phyloP scores from a whole-genome alignment of 129 eudicot genomes.

The Tagetes erecta region DNA sequence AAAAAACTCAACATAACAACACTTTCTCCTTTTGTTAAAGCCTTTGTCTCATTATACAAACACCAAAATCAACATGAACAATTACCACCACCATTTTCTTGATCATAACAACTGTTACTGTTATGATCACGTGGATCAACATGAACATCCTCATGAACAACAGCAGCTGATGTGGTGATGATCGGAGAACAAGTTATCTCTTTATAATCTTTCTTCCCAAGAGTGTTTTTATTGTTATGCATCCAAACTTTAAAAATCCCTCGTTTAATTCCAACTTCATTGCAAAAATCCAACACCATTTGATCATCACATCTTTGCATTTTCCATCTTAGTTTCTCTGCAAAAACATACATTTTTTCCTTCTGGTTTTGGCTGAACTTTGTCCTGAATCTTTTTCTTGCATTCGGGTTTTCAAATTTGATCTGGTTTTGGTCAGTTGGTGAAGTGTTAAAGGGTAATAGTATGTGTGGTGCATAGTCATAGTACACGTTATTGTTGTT shows the following conservation, averaged over 20 bases:
- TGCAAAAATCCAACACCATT: constrained; percentile 55
- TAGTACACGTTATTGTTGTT: constrained; percentile 25
- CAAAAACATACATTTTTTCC: constrained; percentile 61
- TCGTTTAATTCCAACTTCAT: constrained; percentile 61
- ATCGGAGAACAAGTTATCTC: constrained; percentile 7
- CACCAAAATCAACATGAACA: constrained; percentile 42
- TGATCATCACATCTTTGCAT: constrained; percentile 63
- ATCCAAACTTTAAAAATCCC: constrained; percentile 88
- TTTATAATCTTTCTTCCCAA: constrained; percentile 47
- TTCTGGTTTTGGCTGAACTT: constrained; percentile 82
- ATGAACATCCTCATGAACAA: neutral
- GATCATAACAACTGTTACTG: constrained; percentile 24
- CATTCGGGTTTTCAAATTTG: constrained; percentile 45
- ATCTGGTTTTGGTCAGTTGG: constrained; percentile 53
- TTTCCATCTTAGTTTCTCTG: constrained; percentile 76
- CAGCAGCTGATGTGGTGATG: constrained; percentile 16
- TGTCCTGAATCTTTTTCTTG: constrained; percentile 73
- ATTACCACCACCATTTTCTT: constrained; percentile 24
- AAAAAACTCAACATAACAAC: neutral
- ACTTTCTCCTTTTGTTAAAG: constrained; percentile 8
- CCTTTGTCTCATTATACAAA: constrained; percentile 1
- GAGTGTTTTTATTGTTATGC: constrained; percentile 81
- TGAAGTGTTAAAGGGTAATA: constrained; percentile 36
- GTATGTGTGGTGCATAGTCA: constrained; percentile 37
- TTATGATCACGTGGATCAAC: constrained; percentile 20